Conservation (phyloP, 2,329 filamentous ascomycete genomes). For the Seiridium unicorne region DNA sequence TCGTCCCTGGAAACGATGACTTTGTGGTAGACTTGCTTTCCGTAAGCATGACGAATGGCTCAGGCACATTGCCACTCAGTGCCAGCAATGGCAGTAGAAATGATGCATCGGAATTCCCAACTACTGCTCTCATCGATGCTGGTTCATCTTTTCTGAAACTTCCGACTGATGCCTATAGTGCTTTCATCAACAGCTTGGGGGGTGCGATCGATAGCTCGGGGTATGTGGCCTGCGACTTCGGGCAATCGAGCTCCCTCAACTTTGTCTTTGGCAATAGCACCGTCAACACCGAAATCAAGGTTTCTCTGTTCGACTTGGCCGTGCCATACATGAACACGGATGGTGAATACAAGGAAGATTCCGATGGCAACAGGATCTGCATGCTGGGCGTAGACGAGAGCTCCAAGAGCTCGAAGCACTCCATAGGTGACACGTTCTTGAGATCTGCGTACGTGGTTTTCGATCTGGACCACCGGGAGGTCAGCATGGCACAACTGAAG, state of each 20-base stretch:
- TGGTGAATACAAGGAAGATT: not conserved
- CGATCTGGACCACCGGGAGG: conserved; percentile 2
- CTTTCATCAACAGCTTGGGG: not conserved
- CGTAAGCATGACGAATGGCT: conserved; percentile 2
- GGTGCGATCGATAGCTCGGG: not conserved
- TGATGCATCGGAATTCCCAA: conserved; percentile 1
- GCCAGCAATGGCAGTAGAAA: not conserved
- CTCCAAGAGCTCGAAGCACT: not conserved
- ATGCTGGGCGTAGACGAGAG: not conserved
- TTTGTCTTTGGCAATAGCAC: conserved; percentile 6
- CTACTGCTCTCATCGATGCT: not conserved
- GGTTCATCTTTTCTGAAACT: conserved; percentile 2
- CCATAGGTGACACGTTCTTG: conserved; percentile 3
- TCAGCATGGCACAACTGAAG: conserved; percentile 4
- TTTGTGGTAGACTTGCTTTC: not conserved
- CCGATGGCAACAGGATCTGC: not conserved
- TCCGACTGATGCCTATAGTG: not conserved
- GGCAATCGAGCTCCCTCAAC: not conserved
- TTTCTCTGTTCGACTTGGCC: conserved; percentile 3
- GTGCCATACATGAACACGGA: not conserved
- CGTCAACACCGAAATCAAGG: not conserved
- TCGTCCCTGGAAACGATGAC: not conserved
- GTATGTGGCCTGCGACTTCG: conserved; percentile 1
- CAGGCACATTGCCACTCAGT: not conserved
- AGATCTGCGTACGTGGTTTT: conserved; percentile 6